Base-by-base conservation (phyloP, 805 yeast species). In the Candida ortonii region DNA sequence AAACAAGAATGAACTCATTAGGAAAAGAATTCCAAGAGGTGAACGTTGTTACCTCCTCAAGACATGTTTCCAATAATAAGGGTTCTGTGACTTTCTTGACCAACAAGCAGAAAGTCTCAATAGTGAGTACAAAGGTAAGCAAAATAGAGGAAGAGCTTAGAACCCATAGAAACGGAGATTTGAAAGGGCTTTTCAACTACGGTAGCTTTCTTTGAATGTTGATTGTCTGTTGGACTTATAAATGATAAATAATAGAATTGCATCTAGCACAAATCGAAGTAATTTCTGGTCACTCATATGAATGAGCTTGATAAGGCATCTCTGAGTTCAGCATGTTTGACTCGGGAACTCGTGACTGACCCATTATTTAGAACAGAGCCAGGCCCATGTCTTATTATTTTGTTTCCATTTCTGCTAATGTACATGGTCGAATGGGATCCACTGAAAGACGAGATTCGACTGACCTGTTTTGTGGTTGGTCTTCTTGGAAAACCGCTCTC, bases 291-390 rank as follows among this genome's bases (percentile, higher is more conserved):
- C 12, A 17, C 13, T 31, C 30, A 18, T 18, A 34, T 16, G 30
- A 57, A 48, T 6, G 50, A 47, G 34, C 43, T 39, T 28, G 52
- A 49, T 19, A 72, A 52, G 3, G 78, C 78, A 24, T 72, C 77
- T 37, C 64, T 50, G 13, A 72, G 49, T 1, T 74, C 70, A n/a
- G 65, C 60, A 44, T 65, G 73, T 39, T 75, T 71, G 18, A 73
- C 64, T 28, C 67, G 57, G 9, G 68, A 55, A 25, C 53, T 53
- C n/a, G 56, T 30, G 14, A 60, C 65, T 6, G 67, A 66, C 23
- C 49, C 56, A 13, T 49, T 44, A 33, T 58, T 57, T 38, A 65
- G 57, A 4, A 51, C 53, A 1, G 71, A 62, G 4, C 62, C 59
- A 15, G 59, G 59, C 0, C 77, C 77, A 44, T 73, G 76, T 15